Conservation (phyloP, 2,329 filamentous ascomycete genomes). For the Penicillium sp. region DNA sequence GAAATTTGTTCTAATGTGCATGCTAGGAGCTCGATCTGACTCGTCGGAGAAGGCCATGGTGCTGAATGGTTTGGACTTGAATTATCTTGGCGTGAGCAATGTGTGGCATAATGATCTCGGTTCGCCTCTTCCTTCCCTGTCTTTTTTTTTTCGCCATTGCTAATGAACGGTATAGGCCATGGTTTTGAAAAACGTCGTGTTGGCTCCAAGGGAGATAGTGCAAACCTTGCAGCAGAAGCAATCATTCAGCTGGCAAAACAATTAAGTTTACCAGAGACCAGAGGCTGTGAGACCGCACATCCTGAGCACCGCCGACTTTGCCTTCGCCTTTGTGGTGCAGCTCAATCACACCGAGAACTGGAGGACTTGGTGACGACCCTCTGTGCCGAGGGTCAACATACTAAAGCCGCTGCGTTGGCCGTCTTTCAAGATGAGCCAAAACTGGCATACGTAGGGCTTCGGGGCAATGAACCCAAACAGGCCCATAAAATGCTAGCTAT, state of each 20-base stretch:
- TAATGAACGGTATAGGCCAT: constrained; percentile 28
- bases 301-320: constrained; percentile 61
- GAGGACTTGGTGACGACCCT: constrained; percentile 53
- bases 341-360: constrained; percentile 53
- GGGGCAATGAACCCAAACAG: constrained; percentile 54
- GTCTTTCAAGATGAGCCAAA: constrained; percentile 62
- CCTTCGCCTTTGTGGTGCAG: constrained; percentile 60
- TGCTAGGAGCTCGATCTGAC: constrained; percentile 39
- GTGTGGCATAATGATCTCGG: constrained; percentile 61
- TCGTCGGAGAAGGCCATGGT: constrained; percentile 56
- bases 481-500: constrained; percentile 59
- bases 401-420: constrained; percentile 64
- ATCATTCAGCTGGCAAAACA: constrained; percentile 53
- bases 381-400: constrained; percentile 56
- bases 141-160: background rate
- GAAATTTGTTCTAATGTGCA: background rate
- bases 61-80: constrained; percentile 58
- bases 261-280: constrained; percentile 54
- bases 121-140: constrained; percentile 19
- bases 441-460: constrained; percentile 58
- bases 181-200: constrained; percentile 35
- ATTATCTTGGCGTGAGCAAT: constrained; percentile 60
- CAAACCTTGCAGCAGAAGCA: constrained; percentile 35
- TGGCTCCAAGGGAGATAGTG: constrained; percentile 24
- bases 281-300: constrained; percentile 53